phyloP scores from a whole-genome alignment of 371 early-diverging fungal genomes.

The Haplosporangium sp. region DNA sequence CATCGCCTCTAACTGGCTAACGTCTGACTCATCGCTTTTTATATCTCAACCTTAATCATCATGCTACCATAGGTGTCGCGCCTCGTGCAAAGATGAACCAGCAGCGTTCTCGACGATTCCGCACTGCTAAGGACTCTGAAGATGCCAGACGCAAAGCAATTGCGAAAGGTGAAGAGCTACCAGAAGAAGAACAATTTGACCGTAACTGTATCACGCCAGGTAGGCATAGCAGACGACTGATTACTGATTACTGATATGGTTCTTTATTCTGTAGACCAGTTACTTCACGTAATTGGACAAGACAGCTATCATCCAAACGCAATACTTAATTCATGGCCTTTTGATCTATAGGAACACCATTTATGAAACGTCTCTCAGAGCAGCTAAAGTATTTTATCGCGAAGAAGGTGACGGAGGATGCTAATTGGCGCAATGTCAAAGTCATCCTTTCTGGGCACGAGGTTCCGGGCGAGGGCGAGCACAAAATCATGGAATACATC shows the following conservation, averaged over 20 bases:
- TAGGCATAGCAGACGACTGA: constrained; percentile 37
- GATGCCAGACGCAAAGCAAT: constrained; percentile 71
- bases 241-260: neutral
- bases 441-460: constrained; percentile 96
- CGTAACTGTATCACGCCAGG: constrained; percentile 99
- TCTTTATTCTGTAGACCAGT: too few species aligned
- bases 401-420: constrained; percentile 91
- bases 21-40: neutral
- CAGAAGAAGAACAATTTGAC: constrained; percentile 90
- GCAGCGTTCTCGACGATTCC: constrained; percentile 97
- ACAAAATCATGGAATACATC: constrained; percentile 99
- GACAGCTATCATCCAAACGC: too few species aligned
- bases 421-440: constrained; percentile 89
- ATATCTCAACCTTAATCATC: neutral
- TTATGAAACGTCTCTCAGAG: constrained; percentile 94
- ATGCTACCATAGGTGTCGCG: constrained; percentile 81
- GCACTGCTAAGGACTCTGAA: constrained; percentile 91
- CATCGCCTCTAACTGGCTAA: neutral
- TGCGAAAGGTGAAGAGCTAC: constrained; percentile 75
- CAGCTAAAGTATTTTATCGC: constrained; percentile 92
- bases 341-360: constrained; percentile 81
- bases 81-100: constrained; percentile 99
- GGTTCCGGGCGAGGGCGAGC: constrained; percentile 99
- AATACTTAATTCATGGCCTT: neutral
- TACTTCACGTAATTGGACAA: too few species aligned